Evolutionary conservation across 2,329 filamentous ascomycete genomes (phyloP), one percentile per base, ranked within the genome.

Genomic region (Ceratocystis huliohia): DNA sequence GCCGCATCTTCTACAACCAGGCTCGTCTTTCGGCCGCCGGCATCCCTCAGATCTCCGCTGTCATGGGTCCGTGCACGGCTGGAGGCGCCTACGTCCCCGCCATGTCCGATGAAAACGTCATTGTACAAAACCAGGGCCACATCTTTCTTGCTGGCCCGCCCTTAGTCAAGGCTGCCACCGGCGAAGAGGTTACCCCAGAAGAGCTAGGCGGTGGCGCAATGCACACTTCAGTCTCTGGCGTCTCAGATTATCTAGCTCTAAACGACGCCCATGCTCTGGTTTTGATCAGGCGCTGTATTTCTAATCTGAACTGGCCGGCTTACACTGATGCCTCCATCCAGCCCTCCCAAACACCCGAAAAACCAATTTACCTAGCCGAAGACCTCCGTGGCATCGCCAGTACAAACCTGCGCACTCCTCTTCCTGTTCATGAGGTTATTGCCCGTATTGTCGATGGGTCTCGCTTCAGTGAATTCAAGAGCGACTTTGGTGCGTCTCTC

Each of bases 41-140:
- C 3, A 96, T 97, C 69, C 93, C 93, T 0, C 93, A 97, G 74
- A 88, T 99, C 71, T 87, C 90, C 8, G 91, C 96, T 1, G 93
- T 99, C 61, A 96, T 99, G 93, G 93, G 93, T 0, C 89, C 93
- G 56, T 99, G 94, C 77, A 99, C 94, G 0, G 93, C 93, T 1
- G 93, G 93, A 63, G 93, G 93, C 61, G 93, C 93, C 28, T 97
- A 99, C 74, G 92, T 97, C 10, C 93, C 93, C 10, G 91, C 90
- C 72, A 97, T 99, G 93, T 93, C 89, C 68, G 94, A 97, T 74
- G 94, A 97, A 80, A 91, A 86, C 74, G 96, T 99, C 75, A 97
- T 99, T 70, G 94, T 97, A 48, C 86, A 91, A 73, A 88, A 92
- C 64, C 92, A 96, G 75, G 93, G 93, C n/a, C 92, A 96, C 71